Percentiles rank a stretch among this genome's conserved stretches.
phyloP scores from a whole-genome alignment of 371 early-diverging fungal species.

The Mucor racemosus region DNA sequence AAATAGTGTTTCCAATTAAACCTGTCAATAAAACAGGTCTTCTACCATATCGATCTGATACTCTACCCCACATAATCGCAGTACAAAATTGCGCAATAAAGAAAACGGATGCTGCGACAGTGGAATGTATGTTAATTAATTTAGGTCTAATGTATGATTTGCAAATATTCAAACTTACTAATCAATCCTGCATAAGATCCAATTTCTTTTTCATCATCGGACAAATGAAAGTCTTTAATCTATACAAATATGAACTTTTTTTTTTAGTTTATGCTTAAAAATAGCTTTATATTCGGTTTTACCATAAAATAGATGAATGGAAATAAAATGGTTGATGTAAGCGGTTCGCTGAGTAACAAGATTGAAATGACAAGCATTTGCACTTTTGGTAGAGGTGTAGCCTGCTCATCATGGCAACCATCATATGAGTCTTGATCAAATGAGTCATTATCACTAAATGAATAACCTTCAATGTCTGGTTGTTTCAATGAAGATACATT shows the following conservation, averaged over 20 bases:
- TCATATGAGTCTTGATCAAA: constrained; percentile 7
- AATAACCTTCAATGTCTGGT: neutral
- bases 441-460: neutral
- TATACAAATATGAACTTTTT: constrained; percentile 9
- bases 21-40: constrained; percentile 84
- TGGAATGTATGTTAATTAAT: neutral
- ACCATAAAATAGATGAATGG: constrained; percentile 73
- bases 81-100: constrained; percentile 64
- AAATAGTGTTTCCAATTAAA: constrained; percentile 70
- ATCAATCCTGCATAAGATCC: constrained; percentile 72
- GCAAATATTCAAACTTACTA: constrained; percentile 29
- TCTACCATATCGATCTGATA: constrained; percentile 75
- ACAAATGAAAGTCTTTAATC: constrained; percentile 65
- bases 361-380: constrained; percentile 62
- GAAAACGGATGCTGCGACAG: constrained; percentile 48
- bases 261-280: too few species aligned
- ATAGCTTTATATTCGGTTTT: constrained; percentile 5
- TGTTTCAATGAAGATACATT: too few species aligned
- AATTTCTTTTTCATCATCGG: constrained; percentile 66
- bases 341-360: constrained; percentile 67
- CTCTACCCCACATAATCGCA: constrained; percentile 58
- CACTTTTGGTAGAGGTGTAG: constrained; percentile 28
- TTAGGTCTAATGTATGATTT: neutral
- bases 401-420: neutral
- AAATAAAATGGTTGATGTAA: constrained; percentile 68